These are phyloP conservation scores for Xylaria sp. DNA, from an alignment of 2,329 filamentous ascomycete species.

Conservation along the genomic window DNA sequence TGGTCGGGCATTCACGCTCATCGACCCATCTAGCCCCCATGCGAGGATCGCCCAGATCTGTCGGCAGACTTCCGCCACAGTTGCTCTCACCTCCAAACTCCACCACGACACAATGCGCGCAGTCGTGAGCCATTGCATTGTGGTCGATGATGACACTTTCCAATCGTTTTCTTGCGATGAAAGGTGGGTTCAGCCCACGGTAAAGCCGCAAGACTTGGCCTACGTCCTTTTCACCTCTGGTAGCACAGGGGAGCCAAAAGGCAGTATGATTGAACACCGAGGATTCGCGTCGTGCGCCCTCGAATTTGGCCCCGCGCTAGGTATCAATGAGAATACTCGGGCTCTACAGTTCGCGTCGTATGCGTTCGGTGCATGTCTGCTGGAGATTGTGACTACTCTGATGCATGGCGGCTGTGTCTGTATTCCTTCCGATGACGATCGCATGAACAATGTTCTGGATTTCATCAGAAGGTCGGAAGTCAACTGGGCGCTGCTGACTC, in stretches of 20 bases:
- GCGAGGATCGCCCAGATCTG: slow-evolving; percentile 23
- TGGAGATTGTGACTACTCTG: slow-evolving; percentile 24
- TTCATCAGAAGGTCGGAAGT: slow-evolving; percentile 17
- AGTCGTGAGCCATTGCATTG: slow-evolving; percentile 19
- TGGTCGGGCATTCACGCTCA: slow-evolving; percentile 18
- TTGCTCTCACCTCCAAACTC: slow-evolving; percentile 26
- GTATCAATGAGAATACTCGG: slow-evolving; percentile 10
- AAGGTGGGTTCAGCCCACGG: background rate
- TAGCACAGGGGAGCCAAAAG: slow-evolving; percentile 30
- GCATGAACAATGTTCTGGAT: slow-evolving; percentile 25
- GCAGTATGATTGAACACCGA: slow-evolving; percentile 21
- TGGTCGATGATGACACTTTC: slow-evolving; percentile 25
- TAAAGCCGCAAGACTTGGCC: slow-evolving; percentile 15
- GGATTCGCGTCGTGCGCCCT: slow-evolving; percentile 16
- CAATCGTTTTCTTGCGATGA: slow-evolving; percentile 14
- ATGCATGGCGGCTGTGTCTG: slow-evolving; percentile 29
- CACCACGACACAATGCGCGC: slow-evolving; percentile 6
- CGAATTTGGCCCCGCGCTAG: slow-evolving; percentile 15
- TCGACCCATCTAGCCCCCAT: slow-evolving; percentile 17
- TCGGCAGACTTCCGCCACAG: slow-evolving; percentile 25
- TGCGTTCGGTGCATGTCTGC: slow-evolving; percentile 21
- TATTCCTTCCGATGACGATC: slow-evolving; percentile 29
- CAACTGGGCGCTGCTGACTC: slow-evolving; percentile 30
- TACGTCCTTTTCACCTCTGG: slow-evolving; percentile 26
- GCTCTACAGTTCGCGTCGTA: slow-evolving; percentile 30